phyloP scores from a whole-genome alignment of 345 rosid genomes.

The Corymbia maculata region DNA sequence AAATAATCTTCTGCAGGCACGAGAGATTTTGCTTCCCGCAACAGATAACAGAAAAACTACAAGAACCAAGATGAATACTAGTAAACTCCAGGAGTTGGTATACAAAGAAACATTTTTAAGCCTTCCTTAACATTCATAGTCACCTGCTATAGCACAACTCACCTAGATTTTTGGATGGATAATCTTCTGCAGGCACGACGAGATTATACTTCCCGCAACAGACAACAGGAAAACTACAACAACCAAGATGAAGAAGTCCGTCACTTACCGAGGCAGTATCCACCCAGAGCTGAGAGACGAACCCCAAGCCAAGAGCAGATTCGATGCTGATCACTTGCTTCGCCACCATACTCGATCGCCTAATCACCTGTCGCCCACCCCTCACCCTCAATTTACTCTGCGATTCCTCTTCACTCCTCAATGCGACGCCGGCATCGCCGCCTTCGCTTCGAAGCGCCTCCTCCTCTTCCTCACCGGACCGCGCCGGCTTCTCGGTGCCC shows the following conservation, averaged over 20 bases:
- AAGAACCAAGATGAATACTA: background rate
- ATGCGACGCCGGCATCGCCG: background rate
- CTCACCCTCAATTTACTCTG: conserved; percentile 3
- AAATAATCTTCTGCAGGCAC: background rate
- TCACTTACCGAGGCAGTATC: conserved; percentile 50
- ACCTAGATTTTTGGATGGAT: background rate
- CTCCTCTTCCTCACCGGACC: conserved; percentile 1
- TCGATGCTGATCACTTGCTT: conserved; percentile 74
- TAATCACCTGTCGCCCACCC: conserved; percentile 33
- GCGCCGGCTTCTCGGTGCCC: conserved; percentile 1
- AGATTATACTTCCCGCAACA: background rate
- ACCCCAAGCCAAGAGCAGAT: conserved; percentile 76
- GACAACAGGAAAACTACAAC: background rate
- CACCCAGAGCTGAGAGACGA: conserved; percentile 81
- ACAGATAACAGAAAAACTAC: background rate
- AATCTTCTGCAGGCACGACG: background rate
- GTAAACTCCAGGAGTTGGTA: background rate
- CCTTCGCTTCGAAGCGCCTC: conserved; percentile 8
- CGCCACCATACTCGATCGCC: conserved; percentile 65
- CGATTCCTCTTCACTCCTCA: background rate
- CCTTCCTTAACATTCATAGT: background rate
- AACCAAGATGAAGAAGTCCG: background rate
- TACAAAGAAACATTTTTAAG: background rate
- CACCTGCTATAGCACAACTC: background rate
- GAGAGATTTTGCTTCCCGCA: background rate